Evolutionary conservation across 2,329 filamentous ascomycete genomes (phyloP), one percentile per base, ranked within the genome.

Genomic region (Exophiala sp.): DNA sequence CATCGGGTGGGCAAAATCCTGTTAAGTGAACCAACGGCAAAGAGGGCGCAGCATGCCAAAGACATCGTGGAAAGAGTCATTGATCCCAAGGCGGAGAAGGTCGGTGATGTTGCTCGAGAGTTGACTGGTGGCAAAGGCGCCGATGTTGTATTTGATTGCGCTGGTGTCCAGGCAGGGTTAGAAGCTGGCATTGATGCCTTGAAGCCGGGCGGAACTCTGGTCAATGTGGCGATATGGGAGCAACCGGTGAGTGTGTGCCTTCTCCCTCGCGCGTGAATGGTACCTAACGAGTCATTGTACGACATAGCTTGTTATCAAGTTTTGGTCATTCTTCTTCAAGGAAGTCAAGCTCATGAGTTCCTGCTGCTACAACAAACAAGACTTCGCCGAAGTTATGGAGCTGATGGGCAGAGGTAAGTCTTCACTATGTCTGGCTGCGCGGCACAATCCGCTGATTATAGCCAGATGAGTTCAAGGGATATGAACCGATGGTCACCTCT

Each of bases 181-280:
- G 69, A 76, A 43, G 62, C 68, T 46, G 75, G 71, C 1, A 64
- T 78, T 9, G 66, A 71, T 35, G 70, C 73, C 0, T 63, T 75
- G 13, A 67, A 71, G 22, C 69, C 70, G 13, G 61, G 71, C 35
- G 76, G 75, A 2, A 75, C 72, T 1, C 66, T 75, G 18, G 69
- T 78, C 48, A 78, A 78, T 46, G 73, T 78, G 41, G 76, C 76
- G 5, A 71, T 77, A 23, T 78, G 74, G 74, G 74, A 76, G 61
- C 74, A 75, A 60, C 63, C 68, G 13, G 71, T 69, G 46, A 68
- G 66, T 27, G 6, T 10, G 24, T 27, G n/a, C 24, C 24, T 27
- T 27, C 6, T 27, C 24, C 10, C 10, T 27, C 10, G 24, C 24
- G 24, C 10, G 24, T 10, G 24, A 6, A 27, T 10, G 6, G 24